Conservation (phyloP, 202 grass and related monocot species). For the Brachypodium distachyon region DNA sequence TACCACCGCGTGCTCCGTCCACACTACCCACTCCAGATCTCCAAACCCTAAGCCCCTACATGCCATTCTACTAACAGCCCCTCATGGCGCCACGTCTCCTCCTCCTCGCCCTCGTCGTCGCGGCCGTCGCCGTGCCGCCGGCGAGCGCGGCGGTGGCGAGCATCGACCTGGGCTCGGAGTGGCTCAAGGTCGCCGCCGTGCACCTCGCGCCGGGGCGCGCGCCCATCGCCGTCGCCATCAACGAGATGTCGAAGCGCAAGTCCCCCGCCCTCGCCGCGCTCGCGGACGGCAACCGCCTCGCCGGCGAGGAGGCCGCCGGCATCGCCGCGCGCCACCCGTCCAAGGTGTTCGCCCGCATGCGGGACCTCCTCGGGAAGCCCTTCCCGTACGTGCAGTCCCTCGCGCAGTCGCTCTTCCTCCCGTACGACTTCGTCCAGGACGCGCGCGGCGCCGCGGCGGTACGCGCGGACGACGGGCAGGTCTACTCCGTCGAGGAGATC, state of each 20-base stretch:
- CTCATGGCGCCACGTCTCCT: conserved; percentile 26
- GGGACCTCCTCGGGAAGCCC: conserved; percentile 81
- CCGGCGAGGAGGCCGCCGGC: conserved; percentile 88
- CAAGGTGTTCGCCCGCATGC: conserved; percentile 77
- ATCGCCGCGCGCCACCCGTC: conserved; percentile 75
- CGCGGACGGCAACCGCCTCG: conserved; percentile 61
- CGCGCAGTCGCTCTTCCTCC: conserved; percentile 65
- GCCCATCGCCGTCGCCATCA: conserved; percentile 83
- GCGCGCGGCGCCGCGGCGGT: conserved; percentile 59
- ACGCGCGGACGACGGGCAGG: conserved; percentile 62
- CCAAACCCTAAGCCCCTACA: conserved; percentile 30
- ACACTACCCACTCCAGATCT: conserved; percentile 29
- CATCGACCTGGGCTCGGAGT: conserved; percentile 97
- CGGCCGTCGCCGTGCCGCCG: conserved; percentile 17
- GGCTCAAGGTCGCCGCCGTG: conserved; percentile 91
- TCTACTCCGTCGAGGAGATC: conserved; percentile 75
- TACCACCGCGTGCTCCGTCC: conserved; percentile 15
- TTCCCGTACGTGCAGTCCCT: conserved; percentile 52
- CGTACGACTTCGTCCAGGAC: conserved; percentile 76
- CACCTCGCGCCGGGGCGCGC: conserved; percentile 71
- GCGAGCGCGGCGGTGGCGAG: conserved; percentile 75
- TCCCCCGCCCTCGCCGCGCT: conserved; percentile 78
- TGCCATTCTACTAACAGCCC: conserved; percentile 20
- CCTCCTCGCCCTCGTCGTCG: conserved; percentile 3
- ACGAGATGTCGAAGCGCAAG: conserved; percentile 99